Conservation (phyloP, 2,329 filamentous ascomycete genomes). For the Cladosporium cucumerinum region DNA sequence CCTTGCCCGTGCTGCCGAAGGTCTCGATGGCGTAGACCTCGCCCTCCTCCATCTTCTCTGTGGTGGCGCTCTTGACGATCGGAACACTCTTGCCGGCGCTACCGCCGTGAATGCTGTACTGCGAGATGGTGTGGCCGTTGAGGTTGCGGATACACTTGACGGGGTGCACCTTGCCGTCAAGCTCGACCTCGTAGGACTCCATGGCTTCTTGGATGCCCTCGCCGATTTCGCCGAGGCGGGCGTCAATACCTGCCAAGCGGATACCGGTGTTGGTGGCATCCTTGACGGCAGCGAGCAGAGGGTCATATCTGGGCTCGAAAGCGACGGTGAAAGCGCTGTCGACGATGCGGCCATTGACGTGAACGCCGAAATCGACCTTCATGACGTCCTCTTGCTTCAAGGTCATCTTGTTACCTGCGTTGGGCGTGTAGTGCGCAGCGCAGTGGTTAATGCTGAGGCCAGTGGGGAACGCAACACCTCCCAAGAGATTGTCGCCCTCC, state of each 20-base stretch:
- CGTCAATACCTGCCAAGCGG: constrained; percentile 54
- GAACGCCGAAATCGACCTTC: constrained; percentile 80
- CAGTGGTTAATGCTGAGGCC: constrained; percentile 53
- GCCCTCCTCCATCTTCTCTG: constrained; percentile 57
- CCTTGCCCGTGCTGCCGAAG: constrained; percentile 55
- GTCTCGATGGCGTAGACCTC: constrained; percentile 59
- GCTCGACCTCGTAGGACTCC: constrained; percentile 60
- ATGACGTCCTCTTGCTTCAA: constrained; percentile 73
- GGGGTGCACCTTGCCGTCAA: constrained; percentile 51
- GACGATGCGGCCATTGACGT: constrained; percentile 75
- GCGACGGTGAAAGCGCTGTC: constrained; percentile 78
- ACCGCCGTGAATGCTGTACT: constrained; percentile 55
- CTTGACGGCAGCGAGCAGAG: constrained; percentile 68
- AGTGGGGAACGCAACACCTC: constrained; percentile 56
- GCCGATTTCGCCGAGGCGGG: constrained; percentile 53
- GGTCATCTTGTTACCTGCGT: constrained; percentile 62
- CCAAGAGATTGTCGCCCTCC: constrained; percentile 49
- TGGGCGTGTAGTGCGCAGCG: constrained; percentile 57
- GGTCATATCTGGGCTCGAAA: constrained; percentile 72
- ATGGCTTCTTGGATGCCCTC: constrained; percentile 59
- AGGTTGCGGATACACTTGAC: constrained; percentile 56
- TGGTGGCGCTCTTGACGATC: constrained; percentile 50
- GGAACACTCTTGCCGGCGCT: constrained; percentile 53
- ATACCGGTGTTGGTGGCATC: constrained; percentile 66
- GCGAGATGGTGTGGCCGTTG: constrained; percentile 54